These are phyloP conservation scores for Fusarium sacchari DNA, from an alignment of 2,329 filamentous ascomycete species.

Conservation along the genomic window DNA sequence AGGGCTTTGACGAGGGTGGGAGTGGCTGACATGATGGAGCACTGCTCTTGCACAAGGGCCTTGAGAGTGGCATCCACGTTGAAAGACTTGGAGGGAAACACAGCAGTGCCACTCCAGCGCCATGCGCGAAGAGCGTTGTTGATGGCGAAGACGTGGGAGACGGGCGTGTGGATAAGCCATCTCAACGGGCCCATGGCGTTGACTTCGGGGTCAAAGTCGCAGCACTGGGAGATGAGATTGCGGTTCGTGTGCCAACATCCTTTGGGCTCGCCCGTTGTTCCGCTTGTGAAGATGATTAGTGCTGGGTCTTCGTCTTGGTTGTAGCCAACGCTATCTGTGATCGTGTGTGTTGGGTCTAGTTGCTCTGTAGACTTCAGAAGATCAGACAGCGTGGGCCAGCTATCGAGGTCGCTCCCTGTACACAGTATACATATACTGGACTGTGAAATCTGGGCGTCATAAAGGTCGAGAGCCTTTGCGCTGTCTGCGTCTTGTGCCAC, in stretches of 20 bases:
- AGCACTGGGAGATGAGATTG: constrained; percentile 52
- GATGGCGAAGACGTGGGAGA: constrained; percentile 52
- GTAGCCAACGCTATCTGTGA: background rate
- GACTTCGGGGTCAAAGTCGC: constrained; percentile 50
- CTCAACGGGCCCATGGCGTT: constrained; percentile 43
- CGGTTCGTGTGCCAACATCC: constrained; percentile 55
- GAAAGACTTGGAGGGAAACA: constrained; percentile 51
- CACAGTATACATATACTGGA: constrained; percentile 41
- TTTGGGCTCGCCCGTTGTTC: constrained; percentile 60
- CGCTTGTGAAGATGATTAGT: constrained; percentile 60
- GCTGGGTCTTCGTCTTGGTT: constrained; percentile 40
- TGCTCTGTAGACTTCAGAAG: constrained; percentile 1
- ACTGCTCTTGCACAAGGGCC: constrained; percentile 47
- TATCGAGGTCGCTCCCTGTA: constrained; percentile 14
- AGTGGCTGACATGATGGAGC: constrained; percentile 54
- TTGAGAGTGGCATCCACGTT: constrained; percentile 46
- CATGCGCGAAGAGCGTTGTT: constrained; percentile 53
- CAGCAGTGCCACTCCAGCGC: constrained; percentile 47
- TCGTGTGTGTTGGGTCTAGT: background rate
- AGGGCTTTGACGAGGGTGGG: constrained; percentile 50
- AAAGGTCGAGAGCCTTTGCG: constrained; percentile 31
- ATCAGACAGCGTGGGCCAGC: constrained; percentile 37
- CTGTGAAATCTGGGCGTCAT: background rate
- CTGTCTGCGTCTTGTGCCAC: constrained; percentile 47
- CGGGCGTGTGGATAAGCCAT: constrained; percentile 53